Percentiles rank a stretch among this genome's conserved stretches.
Conservation (phyloP, 2,329 filamentous ascomycete genomes). For the Cryphonectria naterciae region DNA sequence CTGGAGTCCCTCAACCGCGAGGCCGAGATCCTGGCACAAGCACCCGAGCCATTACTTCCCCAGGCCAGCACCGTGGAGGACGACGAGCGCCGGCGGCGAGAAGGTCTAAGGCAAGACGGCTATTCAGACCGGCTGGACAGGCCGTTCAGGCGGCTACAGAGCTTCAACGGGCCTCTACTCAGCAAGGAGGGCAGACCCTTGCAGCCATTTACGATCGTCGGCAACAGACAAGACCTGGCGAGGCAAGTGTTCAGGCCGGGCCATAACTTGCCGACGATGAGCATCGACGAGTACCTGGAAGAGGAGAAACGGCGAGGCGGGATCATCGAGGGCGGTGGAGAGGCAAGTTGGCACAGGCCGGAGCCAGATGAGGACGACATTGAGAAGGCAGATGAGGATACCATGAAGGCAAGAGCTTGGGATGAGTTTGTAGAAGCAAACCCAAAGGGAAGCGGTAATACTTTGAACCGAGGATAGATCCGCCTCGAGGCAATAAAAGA, state of each 20-base stretch:
- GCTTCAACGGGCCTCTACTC: conserved; percentile 64
- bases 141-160: conserved; percentile 56
- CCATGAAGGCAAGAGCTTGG: conserved; percentile 91
- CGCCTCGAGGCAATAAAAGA: not conserved
- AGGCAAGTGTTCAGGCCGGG: conserved; percentile 86
- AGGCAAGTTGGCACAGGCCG: conserved; percentile 67
- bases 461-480: conserved; percentile 71
- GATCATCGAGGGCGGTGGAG: conserved; percentile 89
- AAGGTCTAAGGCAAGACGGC: conserved; percentile 36
- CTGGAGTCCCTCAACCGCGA: conserved; percentile 89
- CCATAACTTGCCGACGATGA: conserved; percentile 96
- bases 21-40: conserved; percentile 77
- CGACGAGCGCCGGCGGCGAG: conserved; percentile 46
- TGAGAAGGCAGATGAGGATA: conserved; percentile 86
- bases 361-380: conserved; percentile 88
- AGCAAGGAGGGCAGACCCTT: conserved; percentile 81
- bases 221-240: conserved; percentile 74
- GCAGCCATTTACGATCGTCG: conserved; percentile 86
- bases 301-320: conserved; percentile 84
- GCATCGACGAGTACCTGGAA: conserved; percentile 94
- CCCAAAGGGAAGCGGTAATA: conserved; percentile 81
- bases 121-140: conserved; percentile 78
- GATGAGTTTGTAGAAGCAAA: conserved; percentile 94
- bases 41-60: conserved; percentile 57
- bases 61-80: conserved; percentile 52